These are phyloP conservation scores for Neoscytalidium dimidiatum DNA, from an alignment of 2,329 filamentous ascomycete genomes.

Conservation along the genomic window DNA sequence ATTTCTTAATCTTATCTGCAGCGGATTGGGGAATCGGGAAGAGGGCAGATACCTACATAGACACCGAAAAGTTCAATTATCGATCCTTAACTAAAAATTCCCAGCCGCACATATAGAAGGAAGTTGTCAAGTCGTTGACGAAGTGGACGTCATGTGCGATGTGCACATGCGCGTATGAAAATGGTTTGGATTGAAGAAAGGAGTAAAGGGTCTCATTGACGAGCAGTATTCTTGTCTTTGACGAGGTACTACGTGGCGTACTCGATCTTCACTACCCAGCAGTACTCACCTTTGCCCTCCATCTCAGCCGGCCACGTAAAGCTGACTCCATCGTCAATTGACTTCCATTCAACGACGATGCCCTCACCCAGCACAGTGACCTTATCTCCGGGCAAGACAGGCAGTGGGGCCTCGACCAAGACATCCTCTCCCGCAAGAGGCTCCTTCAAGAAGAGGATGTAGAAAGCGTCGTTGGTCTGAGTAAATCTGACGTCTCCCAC, in stretches of 20 bases:
- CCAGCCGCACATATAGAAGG: too few relatives aligned
- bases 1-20: too few relatives aligned
- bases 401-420: constrained; percentile 47
- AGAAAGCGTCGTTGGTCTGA: constrained; percentile 55
- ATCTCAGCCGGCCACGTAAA: constrained; percentile 30
- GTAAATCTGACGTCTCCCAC: constrained; percentile 54
- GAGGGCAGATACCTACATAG: too few relatives aligned
- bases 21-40: too few relatives aligned
- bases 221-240: too few relatives aligned
- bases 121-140: too few relatives aligned
- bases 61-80: too few relatives aligned
- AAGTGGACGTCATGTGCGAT: too few relatives aligned
- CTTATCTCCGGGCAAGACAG: constrained; percentile 49
- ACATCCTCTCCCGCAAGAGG: constrained; percentile 35
- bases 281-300: constrained; percentile 18
- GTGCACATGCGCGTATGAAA: too few relatives aligned
- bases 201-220: too few relatives aligned
- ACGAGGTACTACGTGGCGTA: constrained; percentile 9
- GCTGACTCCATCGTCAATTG: constrained; percentile 25
- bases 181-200: too few relatives aligned
- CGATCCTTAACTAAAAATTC: too few relatives aligned
- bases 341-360: constrained; percentile 15
- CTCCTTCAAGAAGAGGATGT: constrained; percentile 49
- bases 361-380: constrained; percentile 47
- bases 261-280: constrained; percentile 26